Base-by-base conservation (phyloP, 192 early-diverging fungal genomes). In the Umbelopsis ramanniana region DNA sequence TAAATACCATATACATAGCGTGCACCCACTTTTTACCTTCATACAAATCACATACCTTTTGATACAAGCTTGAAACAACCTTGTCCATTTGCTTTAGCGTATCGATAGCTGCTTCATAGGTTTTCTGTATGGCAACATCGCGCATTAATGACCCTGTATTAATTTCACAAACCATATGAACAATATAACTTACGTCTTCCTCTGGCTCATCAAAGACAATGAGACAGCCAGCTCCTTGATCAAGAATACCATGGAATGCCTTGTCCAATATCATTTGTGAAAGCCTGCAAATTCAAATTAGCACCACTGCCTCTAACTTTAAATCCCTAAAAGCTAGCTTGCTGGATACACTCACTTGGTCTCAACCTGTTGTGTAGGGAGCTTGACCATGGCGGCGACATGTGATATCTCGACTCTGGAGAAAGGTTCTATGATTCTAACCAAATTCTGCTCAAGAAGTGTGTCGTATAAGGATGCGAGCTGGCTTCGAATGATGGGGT, bases 211-310 rank as follows among this genome's bases (percentile, higher is more conserved):
- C 96, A 87, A 97, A 98, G 4, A 99, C 90, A 66, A 96, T 91
- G 77, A 99, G 78, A 70, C 94, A 96, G 29, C 97, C 97, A 22
- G 93, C 95, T 43, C 96, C 97, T 85, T 99, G 98, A 77, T 99
- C 98, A 60, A 99, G 84, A 72, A 99, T 95, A 45, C 97, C 98
- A 72, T 88, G 81, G 77, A 99, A 93, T 1, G 93, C 93, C 81
- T 97, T 93, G 84, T 99, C 98, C 75, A 99, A 86, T 74, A 99
- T 99, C 98, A 99, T 98, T 77, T 98, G 96, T 68, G 96, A 98
- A 45, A 99, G 87, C 50, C 73, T 72, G 19, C 4, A 52, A 45
- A 22, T 21, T 22, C 26, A 66, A n/a, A n/a, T 23, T 14, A 50
- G 52, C 3, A 35, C 67, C 10, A 35, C 8, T 48, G 0, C 14